Percentiles rank a stretch among this genome's conserved stretches.
phyloP scores from a whole-genome alignment of 768 basidiomycete genomes.

The Boletus pseudopeckii region DNA sequence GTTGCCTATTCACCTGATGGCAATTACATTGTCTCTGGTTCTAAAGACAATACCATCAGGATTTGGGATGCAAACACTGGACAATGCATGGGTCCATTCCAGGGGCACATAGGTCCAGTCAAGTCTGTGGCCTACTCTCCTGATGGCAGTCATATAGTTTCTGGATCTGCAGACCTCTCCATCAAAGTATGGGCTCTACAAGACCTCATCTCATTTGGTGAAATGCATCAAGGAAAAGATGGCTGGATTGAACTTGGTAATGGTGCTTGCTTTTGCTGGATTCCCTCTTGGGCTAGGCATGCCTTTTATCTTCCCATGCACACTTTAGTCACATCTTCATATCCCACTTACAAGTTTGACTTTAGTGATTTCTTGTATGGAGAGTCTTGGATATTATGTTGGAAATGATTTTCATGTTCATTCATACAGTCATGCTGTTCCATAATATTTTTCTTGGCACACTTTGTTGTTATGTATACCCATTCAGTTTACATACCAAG shows the following conservation, averaged over 20 bases:
- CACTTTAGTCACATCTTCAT: conserved; percentile 12
- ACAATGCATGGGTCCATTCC: conserved; percentile 16
- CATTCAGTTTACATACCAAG: background rate
- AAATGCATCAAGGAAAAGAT: conserved; percentile 9
- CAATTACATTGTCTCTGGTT: conserved; percentile 13
- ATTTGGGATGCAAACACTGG: conserved; percentile 17
- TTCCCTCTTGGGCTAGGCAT: conserved; percentile 19
- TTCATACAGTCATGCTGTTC: background rate
- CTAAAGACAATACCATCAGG: conserved; percentile 15
- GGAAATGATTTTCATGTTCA: conserved; percentile 7
- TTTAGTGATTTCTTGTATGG: conserved; percentile 8
- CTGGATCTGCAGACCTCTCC: conserved; percentile 13
- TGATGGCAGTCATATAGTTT: conserved; percentile 14
- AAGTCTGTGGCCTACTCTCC: conserved; percentile 14
- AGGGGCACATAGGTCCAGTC: conserved; percentile 6
- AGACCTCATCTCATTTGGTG: background rate
- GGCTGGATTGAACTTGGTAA: conserved; percentile 16
- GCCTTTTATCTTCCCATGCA: conserved; percentile 16
- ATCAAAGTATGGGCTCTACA: conserved; percentile 11
- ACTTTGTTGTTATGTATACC: background rate
- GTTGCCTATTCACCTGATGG: conserved; percentile 23
- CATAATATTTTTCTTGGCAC: background rate
- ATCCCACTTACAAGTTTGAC: conserved; percentile 11
- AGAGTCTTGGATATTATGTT: conserved; percentile 18
- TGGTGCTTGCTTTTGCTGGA: conserved; percentile 14